Evolutionary conservation across 306 rosid species (phyloP).

Genomic region (Psophocarpus tetragonolobus): DNA sequence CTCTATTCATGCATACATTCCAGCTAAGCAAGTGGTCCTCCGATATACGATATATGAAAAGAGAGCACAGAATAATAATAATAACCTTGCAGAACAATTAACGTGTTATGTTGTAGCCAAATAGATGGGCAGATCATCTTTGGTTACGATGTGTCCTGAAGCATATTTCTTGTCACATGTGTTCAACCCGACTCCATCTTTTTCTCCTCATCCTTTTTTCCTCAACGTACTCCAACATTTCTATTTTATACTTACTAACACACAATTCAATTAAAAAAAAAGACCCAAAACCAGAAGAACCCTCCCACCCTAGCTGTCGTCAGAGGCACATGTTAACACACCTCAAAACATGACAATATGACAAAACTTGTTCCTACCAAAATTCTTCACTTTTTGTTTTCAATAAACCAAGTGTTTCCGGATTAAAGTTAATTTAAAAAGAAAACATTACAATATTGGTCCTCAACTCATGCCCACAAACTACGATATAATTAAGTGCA

Average conservation of each 20-base stretch:
- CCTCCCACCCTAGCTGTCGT: background rate
- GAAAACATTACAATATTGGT: too few relatives aligned
- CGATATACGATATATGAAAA: background rate
- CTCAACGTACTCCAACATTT: too few relatives aligned
- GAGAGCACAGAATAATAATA: background rate
- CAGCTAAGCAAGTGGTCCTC: background rate
- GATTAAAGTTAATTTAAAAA: too few relatives aligned
- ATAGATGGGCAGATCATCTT: background rate
- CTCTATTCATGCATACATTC: too few relatives aligned
- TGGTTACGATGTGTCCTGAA: constrained; percentile 3
- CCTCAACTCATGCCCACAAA: background rate
- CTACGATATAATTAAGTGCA: too few relatives aligned
- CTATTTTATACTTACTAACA: too few relatives aligned
- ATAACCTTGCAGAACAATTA: background rate
- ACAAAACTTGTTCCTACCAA: background rate
- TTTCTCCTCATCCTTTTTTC: background rate
- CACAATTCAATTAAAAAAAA: too few relatives aligned
- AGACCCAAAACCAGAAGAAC: background rate
- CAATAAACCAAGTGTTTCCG: too few relatives aligned
- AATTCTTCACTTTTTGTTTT: too few relatives aligned
- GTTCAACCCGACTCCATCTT: background rate
- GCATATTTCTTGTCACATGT: constrained; percentile 32
- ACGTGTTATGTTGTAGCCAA: background rate
- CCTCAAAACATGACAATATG: constrained; percentile 26
- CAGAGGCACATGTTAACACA: background rate